Evolutionary conservation across 1,284 basidiomycete species (phyloP).

Genomic region (Thecaphora thlaspeos): DNA sequence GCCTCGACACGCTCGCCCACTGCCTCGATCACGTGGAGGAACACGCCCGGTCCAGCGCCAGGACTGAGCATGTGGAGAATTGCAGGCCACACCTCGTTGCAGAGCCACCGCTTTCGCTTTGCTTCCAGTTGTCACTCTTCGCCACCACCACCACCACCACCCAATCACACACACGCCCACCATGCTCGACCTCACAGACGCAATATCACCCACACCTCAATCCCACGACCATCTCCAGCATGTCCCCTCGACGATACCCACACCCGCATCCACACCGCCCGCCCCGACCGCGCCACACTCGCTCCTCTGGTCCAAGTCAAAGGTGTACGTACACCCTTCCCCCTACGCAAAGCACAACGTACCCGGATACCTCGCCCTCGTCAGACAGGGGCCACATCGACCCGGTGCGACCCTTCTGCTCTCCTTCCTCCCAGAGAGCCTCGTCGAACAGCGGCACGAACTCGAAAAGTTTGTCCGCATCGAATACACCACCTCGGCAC

Average conservation of each 20-base stretch:
- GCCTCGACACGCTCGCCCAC: too few species aligned
- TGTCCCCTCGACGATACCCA: neutral
- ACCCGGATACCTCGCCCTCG: constrained; percentile 68
- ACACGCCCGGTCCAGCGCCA: too few species aligned
- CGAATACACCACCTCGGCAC: constrained; percentile 67
- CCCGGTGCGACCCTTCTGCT: constrained; percentile 30
- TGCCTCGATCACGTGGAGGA: too few species aligned
- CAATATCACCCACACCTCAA: neutral
- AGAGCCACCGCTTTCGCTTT: too few species aligned
- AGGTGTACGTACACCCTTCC: constrained; percentile 70
- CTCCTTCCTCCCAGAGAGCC: constrained; percentile 66
- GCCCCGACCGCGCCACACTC: constrained; percentile 10
- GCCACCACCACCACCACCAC: too few species aligned
- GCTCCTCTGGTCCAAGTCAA: constrained; percentile 37
- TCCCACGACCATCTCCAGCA: neutral
- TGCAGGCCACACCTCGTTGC: too few species aligned
- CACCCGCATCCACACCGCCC: neutral
- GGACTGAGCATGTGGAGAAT: too few species aligned
- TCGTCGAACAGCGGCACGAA: constrained; percentile 62
- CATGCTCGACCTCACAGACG: too few species aligned
- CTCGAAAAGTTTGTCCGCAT: constrained; percentile 82
- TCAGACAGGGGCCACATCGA: constrained; percentile 9
- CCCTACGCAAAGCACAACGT: constrained; percentile 88
- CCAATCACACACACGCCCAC: too few species aligned
- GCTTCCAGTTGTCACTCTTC: too few species aligned